Evolutionary conservation across 495 filamentous ascomycete species (phyloP), one percentile per base, ranked within the genome.

Genomic region (Parachaetomium inaequale): DNA sequence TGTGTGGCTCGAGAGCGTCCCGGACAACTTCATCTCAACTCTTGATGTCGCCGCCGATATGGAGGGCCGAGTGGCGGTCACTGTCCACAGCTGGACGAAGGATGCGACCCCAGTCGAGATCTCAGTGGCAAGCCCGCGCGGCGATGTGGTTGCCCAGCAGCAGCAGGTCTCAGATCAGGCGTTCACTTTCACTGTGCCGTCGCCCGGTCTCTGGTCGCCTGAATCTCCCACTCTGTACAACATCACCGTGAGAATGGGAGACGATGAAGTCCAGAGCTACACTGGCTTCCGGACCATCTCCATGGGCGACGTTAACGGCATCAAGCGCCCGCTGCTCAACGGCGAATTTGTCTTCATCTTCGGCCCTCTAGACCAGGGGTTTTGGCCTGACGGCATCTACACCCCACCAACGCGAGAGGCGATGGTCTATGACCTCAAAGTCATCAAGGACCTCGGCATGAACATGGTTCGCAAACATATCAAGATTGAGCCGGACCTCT

Each of bases 401-500:
- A 75, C 78, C 0, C 80, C 87, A 0, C 87, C 86, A 0, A 87
- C 75, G 21, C 67, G 72, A 2, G 84, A 88, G 57, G 87, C 86
- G 0, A 87, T 89, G 86, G 74, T 83, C 1, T 88, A 78, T 50
- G 87, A 89, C 70, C 68, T 89, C 4, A 47, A 86, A 52, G 62
- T 84, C 31, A 66, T 88, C 52, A 88, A 89, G 70, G 70, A 72
- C 6, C 68, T 88, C 2, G 85, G 86, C 3, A 86, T 86, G 72
- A 89, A 88, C 69, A 84, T 82, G 81, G 69, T 88, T 29, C 81
- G 87, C 10, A 89, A 89, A 69, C 87, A 89, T 63, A 87, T 89
- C 75, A 89, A 89, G 77, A 78, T 88, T 12, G 87, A 89, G 66
- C 75, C 80, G 0, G 82, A 83, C 8, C 74, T 88, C 7, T 89